These are phyloP conservation scores for Penicillium brasilianum DNA, from an alignment of 2,329 filamentous ascomycete species.

Conservation along the genomic window DNA sequence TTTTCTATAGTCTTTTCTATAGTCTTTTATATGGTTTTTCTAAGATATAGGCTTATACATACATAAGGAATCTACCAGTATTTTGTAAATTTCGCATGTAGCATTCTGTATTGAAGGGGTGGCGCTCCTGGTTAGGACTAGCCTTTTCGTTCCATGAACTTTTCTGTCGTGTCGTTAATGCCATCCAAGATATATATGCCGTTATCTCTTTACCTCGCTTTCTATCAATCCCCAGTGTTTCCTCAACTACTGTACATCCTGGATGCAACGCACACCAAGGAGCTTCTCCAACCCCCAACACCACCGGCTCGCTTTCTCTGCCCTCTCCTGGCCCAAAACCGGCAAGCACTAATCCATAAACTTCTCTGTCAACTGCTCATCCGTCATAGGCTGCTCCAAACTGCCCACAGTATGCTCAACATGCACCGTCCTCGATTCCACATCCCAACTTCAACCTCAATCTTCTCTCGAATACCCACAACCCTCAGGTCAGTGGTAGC, in stretches of 20 bases:
- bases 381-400: constrained; percentile 54
- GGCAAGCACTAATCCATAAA: constrained; percentile 55
- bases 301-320: constrained; percentile 41
- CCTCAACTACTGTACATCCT: constrained; percentile 17
- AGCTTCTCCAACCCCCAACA: constrained; percentile 41
- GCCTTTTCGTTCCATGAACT: too few relatives aligned
- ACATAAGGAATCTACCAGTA: too few relatives aligned
- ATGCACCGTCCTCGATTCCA: constrained; percentile 35
- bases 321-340: constrained; percentile 48
- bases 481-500: not conserved
- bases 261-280: constrained; percentile 38
- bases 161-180: too few relatives aligned
- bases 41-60: too few relatives aligned
- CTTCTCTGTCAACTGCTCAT: constrained; percentile 54
- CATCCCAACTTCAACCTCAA: not conserved
- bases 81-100: too few relatives aligned
- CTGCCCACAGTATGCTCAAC: constrained; percentile 58
- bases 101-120: too few relatives aligned
- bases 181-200: too few relatives aligned
- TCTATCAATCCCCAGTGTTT: not conserved
- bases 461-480: not conserved
- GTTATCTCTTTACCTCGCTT: too few relatives aligned
- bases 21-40: too few relatives aligned
- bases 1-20: too few relatives aligned
- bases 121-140: too few relatives aligned